Evolutionary conservation across 2,329 filamentous ascomycete species (phyloP), one percentile per base, ranked within the genome.

Genomic region (Ceratocystis diversiconidia): DNA sequence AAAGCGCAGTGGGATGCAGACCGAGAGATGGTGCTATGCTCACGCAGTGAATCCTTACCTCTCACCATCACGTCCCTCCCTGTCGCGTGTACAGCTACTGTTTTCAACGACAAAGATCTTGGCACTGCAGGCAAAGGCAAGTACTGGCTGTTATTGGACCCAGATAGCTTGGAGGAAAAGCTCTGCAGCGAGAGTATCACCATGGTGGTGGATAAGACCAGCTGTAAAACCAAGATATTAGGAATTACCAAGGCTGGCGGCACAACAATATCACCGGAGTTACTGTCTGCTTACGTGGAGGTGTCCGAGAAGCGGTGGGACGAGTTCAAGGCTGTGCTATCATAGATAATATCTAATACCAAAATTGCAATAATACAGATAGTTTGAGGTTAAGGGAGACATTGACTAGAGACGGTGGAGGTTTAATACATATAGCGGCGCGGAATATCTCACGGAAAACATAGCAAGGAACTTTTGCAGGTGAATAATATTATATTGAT

Each of bases 101-200:
- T 96, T 8, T 95, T 96, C 72, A 85, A 82, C 60, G 86, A 85
- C 41, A 60, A 59, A 17, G 66, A 68, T 32, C 19, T 67, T 15
- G 66, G 66, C n/a, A 67, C 66, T 3, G 63, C 66, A 36, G 66
- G 66, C 25, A 65, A 65, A 55, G 79, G 75, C 69, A 80, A 78
- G 71, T 80, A 79, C 72, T 95, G 91, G 90, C 78, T 96, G 2
- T 76, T 99, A 66, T 84, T 88, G 5, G 94, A 99, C 76, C 90
- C 90, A 1, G 94, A 99, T 76, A 83, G 85, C 25, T 87, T 95
- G 70, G 94, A 99, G 77, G 94, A 97, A 77, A 83, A 82, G 7
- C 76, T 95, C 55, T 95, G 90, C 72, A 80, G 85, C 68, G 94
- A 99, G 79, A 82, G 76, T n/a, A 78, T 94, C n/a, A 92, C 86